Evolutionary conservation across 345 rosid genomes (phyloP).

Genomic region (Gossypium raimondii): DNA sequence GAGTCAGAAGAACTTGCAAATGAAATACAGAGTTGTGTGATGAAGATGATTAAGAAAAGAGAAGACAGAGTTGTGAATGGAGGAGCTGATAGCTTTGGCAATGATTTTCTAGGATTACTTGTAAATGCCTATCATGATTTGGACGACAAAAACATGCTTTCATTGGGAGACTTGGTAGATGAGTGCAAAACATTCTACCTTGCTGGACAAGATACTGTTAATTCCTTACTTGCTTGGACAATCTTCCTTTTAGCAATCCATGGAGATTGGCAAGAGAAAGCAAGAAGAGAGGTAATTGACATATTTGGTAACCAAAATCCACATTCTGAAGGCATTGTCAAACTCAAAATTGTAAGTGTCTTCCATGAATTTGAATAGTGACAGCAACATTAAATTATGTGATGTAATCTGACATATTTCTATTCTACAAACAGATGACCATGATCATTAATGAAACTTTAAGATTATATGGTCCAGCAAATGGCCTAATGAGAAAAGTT

Average conservation of each 20-base stretch:
- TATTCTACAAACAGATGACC: not conserved
- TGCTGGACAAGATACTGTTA: not conserved
- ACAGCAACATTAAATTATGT: not conserved
- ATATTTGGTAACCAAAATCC: not conserved
- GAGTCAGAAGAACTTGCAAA: not conserved
- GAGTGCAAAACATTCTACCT: not conserved
- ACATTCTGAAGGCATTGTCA: not conserved
- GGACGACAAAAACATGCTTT: not conserved
- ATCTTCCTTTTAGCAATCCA: not conserved
- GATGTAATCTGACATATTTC: not conserved
- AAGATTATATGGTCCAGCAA: not conserved
- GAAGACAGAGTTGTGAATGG: not conserved
- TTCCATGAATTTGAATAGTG: too few relatives aligned
- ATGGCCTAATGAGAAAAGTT: not conserved
- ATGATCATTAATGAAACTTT: not conserved
- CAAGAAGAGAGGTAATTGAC: not conserved
- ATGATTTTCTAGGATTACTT: not conserved
- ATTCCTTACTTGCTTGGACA: not conserved
- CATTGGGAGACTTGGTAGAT: not conserved
- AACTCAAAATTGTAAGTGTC: not conserved
- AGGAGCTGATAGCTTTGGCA: not conserved
- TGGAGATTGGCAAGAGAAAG: not conserved
- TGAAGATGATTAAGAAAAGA: not conserved
- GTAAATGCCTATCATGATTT: not conserved
- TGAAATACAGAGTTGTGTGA: not conserved